Base-by-base conservation (phyloP, 345 rosid species). In the Aurinia saxatilis region DNA sequence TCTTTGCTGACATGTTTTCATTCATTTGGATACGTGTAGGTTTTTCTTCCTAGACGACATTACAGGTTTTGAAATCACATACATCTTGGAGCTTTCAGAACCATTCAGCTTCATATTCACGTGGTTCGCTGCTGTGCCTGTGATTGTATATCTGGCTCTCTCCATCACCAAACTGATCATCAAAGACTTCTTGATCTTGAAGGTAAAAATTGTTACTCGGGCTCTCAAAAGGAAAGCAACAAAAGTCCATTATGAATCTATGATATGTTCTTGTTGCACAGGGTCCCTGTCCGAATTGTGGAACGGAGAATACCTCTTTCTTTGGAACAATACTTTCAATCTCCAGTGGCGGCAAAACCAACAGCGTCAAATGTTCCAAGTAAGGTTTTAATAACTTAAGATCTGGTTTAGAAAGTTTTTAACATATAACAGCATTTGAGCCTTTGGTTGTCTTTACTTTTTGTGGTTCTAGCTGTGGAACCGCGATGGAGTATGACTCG, bases 201-300 rank as follows among this genome's bases (percentile, higher is more conserved):
- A 92, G 96, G 97, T 85, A 69, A 52, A 44, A 45, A 65, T 47
- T 18, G 36, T 60, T 2, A 60, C 50, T 50, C 55, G 1, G 10
- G 15, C 23, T 11, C 16, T 23, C 16, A 34, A 57, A 35, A 57
- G 48, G 5, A 70, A 31, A 62, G 33, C 30, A 16, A 21, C 37
- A 29, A 38, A 42, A 38, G 15, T 39, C 10, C 17, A 30, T 14
- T 10, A 16, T 33, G 40, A 56, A 27, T n/a, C n/a, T n/a, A n/a
- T n/a, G n/a, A n/a, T 1, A 4, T 66, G 61, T 30, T 50, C 54
- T 49, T 41, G 44, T 45, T 52, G 63, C 47, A 6, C 19, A 91
- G 98, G 98, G 98, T 16, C 80, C 78, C 34, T 91, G 98, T 66
- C 98, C 96, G 10, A 91, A 88, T 79, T 91, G 98, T 50, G 95